Evolutionary conservation across 495 filamentous ascomycete species (phyloP).

Genomic region (Talaromyces liani): DNA sequence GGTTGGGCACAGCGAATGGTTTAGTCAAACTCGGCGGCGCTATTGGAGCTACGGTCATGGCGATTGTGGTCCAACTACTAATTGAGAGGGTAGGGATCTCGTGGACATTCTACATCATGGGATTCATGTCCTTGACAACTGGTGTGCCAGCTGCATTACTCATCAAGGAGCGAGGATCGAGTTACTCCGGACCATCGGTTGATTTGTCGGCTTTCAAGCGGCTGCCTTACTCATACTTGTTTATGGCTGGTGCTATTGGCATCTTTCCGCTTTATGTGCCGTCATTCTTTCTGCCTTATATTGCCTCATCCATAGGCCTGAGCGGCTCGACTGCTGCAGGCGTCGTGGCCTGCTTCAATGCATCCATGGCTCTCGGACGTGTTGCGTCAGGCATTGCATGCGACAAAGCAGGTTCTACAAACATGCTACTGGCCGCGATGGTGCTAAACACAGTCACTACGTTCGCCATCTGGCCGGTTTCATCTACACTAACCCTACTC

Average conservation of each 20-base stretch:
- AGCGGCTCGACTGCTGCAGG: slow-evolving; percentile 26
- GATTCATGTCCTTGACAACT: slow-evolving; percentile 19
- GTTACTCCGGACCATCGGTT: background rate
- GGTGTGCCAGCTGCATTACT: slow-evolving; percentile 40
- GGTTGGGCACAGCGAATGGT: slow-evolving; percentile 35
- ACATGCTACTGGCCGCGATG: slow-evolving; percentile 24
- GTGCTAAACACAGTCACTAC: slow-evolving; percentile 31
- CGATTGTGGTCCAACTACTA: slow-evolving; percentile 23
- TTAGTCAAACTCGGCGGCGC: slow-evolving; percentile 36
- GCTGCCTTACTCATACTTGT: slow-evolving; percentile 16
- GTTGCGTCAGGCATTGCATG: slow-evolving; percentile 25
- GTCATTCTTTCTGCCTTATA: slow-evolving; percentile 23
- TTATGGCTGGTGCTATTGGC: slow-evolving; percentile 21
- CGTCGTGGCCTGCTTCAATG: slow-evolving; percentile 21
- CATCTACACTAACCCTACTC: slow-evolving; percentile 27
- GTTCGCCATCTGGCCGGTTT: slow-evolving; percentile 37
- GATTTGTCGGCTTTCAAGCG: slow-evolving; percentile 8
- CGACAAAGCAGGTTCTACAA: slow-evolving; percentile 30
- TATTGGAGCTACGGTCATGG: slow-evolving; percentile 26
- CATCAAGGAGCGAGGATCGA: slow-evolving; percentile 28
- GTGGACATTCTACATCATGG: slow-evolving; percentile 36
- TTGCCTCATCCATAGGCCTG: slow-evolving; percentile 23
- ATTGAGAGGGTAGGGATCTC: slow-evolving; percentile 24
- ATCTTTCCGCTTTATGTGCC: slow-evolving; percentile 23
- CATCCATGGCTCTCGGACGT: slow-evolving; percentile 26